Evolutionary conservation across 139 green algal species (phyloP).

Genomic region (Yamagishiella unicocca): DNA sequence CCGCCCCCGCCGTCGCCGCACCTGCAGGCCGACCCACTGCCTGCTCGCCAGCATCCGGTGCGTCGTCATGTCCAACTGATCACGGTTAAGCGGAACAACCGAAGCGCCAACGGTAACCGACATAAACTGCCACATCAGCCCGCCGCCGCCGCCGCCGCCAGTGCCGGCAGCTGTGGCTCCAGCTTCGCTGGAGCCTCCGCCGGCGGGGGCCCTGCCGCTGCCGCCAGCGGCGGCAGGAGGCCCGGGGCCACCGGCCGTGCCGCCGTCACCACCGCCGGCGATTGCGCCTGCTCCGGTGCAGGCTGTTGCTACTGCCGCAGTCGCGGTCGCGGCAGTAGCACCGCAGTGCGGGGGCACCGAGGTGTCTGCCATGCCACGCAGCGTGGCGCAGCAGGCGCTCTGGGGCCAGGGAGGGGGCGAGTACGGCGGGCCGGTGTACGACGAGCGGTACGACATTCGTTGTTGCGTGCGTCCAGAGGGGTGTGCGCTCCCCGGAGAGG

Average conservation of each 20-base stretch:
- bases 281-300: neutral
- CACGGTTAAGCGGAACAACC: neutral
- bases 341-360: neutral
- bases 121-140: constrained; percentile 16
- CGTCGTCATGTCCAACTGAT: neutral
- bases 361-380: constrained; percentile 10
- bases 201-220: neutral
- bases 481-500: neutral
- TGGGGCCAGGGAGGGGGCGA: neutral
- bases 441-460: too few relatives aligned
- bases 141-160: neutral
- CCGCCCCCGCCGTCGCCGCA: neutral
- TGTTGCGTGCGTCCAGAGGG: too few relatives aligned
- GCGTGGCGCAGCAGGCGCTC: neutral
- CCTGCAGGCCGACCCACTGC: constrained; percentile 1
- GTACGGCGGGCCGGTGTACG: neutral
- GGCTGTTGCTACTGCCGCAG: neutral
- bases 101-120: neutral
- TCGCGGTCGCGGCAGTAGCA: neutral
- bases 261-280: neutral
- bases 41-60: neutral
- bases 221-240: neutral
- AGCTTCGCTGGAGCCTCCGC: too few relatives aligned
- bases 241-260: neutral
- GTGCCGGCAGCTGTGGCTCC: neutral